Evolutionary conservation across 2,329 filamentous ascomycete genomes (phyloP).

Genomic region (Aspergillus sp.): DNA sequence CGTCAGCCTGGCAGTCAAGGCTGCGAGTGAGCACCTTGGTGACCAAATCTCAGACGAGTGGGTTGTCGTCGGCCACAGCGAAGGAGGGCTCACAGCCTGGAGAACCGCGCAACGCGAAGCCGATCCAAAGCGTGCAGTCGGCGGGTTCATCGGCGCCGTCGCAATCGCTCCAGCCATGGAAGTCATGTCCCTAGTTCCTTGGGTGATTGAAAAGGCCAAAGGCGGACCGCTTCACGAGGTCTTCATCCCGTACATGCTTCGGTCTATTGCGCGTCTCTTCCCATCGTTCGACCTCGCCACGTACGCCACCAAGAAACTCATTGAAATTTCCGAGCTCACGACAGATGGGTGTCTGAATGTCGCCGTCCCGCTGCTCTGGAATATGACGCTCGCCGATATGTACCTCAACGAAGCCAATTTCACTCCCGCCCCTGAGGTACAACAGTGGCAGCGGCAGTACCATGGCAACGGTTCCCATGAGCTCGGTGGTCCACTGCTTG

Average conservation of each 20-base stretch:
- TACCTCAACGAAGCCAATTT: not conserved
- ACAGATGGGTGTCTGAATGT: not conserved
- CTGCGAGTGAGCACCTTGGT: constrained; percentile 49
- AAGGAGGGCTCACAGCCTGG: constrained; percentile 1
- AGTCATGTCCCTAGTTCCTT: not conserved
- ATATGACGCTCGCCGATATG: not conserved
- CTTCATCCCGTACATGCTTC: not conserved
- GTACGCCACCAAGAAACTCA: not conserved
- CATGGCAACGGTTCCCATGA: not conserved
- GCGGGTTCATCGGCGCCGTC: constrained; percentile 11
- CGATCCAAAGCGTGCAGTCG: constrained; percentile 8
- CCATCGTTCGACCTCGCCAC: not conserved
- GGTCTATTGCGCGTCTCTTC: not conserved
- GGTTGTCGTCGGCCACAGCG: constrained; percentile 9
- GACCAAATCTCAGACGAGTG: constrained; percentile 26
- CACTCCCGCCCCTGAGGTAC: not conserved
- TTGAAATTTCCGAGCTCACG: not conserved
- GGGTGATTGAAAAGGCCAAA: not conserved
- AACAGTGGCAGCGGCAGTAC: not conserved
- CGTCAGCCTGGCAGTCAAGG: constrained; percentile 43
- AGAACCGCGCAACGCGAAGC: not conserved
- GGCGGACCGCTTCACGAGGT: not conserved
- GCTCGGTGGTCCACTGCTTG: not conserved
- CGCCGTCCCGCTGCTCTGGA: not conserved
- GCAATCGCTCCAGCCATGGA: not conserved